Evolutionary conservation across 495 filamentous ascomycete species (phyloP).

Genomic region (Lentithecium fluviatile): DNA sequence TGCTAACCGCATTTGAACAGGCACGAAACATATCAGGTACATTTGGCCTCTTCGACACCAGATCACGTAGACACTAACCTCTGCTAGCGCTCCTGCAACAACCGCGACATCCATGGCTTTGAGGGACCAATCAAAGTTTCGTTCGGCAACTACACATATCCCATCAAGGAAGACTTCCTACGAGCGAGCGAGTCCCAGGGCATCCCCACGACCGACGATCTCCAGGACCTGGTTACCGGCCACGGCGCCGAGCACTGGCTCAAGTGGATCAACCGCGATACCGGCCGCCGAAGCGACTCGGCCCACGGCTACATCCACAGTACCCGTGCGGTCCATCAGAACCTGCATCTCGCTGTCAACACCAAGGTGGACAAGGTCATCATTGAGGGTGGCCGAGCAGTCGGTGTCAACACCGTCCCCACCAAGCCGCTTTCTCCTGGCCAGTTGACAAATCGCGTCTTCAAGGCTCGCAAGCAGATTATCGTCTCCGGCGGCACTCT

Average conservation of each 20-base stretch:
- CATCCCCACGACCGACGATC: conserved; percentile 57
- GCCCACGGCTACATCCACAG: conserved; percentile 55
- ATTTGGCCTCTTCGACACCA: not conserved
- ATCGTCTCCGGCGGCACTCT: conserved; percentile 78
- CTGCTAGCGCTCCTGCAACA: conserved; percentile 61
- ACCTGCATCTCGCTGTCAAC: conserved; percentile 65
- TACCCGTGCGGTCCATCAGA: conserved; percentile 51
- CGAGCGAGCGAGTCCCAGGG: conserved; percentile 74
- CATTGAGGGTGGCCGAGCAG: conserved; percentile 57
- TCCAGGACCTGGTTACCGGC: conserved; percentile 44
- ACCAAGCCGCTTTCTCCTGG: conserved; percentile 50
- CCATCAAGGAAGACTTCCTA: conserved; percentile 71
- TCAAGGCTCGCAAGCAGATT: conserved; percentile 73
- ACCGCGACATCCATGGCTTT: conserved; percentile 71
- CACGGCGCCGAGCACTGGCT: conserved; percentile 48
- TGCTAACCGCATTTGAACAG: too few relatives aligned
- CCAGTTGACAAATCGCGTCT: conserved; percentile 33
- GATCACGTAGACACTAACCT: not conserved
- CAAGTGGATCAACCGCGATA: conserved; percentile 52
- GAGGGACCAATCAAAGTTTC: conserved; percentile 85
- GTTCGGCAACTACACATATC: conserved; percentile 60
- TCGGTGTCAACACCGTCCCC: conserved; percentile 40
- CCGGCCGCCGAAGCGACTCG: conserved; percentile 67
- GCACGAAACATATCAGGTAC: conserved; percentile 72
- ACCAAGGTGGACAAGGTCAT: conserved; percentile 82